Conservation (phyloP, 1,284 basidiomycete genomes). For the Ustilago vetiveriae region DNA sequence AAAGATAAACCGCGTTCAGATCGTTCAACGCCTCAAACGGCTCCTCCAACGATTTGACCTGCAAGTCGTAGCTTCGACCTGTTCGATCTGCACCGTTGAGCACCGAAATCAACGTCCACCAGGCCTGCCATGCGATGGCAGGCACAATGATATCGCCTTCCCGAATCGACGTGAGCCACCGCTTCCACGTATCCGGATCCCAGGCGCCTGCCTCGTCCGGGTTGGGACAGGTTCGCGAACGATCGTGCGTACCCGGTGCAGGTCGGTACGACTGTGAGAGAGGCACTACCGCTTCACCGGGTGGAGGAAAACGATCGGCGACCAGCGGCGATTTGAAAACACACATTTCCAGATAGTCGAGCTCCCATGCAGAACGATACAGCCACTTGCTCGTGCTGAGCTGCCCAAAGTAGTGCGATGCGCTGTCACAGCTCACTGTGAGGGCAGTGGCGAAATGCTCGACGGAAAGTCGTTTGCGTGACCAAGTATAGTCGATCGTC, state of each 20-base stretch:
- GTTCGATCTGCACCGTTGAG: constrained; percentile 62
- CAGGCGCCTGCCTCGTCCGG: constrained; percentile 53
- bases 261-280: constrained; percentile 39
- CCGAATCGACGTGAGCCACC: constrained; percentile 48
- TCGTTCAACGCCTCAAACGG: constrained; percentile 53
- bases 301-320: constrained; percentile 59
- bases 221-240: constrained; percentile 53
- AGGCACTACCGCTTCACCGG: constrained; percentile 44
- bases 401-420: constrained; percentile 50
- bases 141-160: constrained; percentile 60
- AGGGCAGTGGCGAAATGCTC: constrained; percentile 55
- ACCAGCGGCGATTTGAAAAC: constrained; percentile 58
- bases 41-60: constrained; percentile 58
- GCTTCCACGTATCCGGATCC: constrained; percentile 48
- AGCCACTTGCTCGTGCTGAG: constrained; percentile 48
- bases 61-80: constrained; percentile 58
- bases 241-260: constrained; percentile 27
- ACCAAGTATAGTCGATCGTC: constrained; percentile 61
- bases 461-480: constrained; percentile 46
- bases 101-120: constrained; percentile 64
- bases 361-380: constrained; percentile 59
- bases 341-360: constrained; percentile 64
- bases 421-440: constrained; percentile 44
- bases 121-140: constrained; percentile 62
- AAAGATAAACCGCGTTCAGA: constrained; percentile 54